Conservation (phyloP, 495 filamentous ascomycete genomes). For the Trichoderma reesei region DNA sequence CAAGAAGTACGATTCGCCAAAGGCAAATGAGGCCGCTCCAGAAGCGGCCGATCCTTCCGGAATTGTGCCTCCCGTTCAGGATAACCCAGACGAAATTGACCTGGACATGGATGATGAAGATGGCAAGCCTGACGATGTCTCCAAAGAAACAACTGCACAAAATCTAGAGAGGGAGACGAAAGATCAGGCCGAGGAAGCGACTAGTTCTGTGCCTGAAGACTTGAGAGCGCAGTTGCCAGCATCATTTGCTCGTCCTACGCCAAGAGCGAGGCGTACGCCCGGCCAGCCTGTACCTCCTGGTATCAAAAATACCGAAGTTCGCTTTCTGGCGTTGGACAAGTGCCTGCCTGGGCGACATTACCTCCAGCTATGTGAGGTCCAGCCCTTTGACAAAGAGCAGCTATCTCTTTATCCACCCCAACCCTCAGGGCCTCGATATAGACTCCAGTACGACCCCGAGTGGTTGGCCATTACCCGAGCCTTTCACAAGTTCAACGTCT, state of each 20-base stretch:
- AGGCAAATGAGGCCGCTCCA: not conserved
- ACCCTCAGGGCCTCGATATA: conserved; percentile 24
- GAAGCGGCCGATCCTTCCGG: not conserved
- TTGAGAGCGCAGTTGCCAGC: conserved; percentile 58
- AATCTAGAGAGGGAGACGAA: not conserved
- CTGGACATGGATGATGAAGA: conserved; percentile 46
- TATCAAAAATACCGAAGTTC: conserved; percentile 65
- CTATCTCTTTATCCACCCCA: conserved; percentile 13
- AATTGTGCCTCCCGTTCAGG: conserved; percentile 4
- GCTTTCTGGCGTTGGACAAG: conserved; percentile 88
- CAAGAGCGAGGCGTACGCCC: conserved; percentile 20
- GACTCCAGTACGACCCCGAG: conserved; percentile 77
- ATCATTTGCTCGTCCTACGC: conserved; percentile 38
- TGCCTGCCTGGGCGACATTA: conserved; percentile 69
- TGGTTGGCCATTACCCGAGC: conserved; percentile 89
- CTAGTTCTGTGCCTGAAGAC: conserved; percentile 30
- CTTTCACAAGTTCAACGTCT: conserved; percentile 50
- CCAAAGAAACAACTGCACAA: not conserved
- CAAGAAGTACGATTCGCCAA: conserved; percentile 46
- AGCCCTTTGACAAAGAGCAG: conserved; percentile 24
- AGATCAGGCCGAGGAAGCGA: conserved; percentile 1
- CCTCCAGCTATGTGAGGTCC: conserved; percentile 61
- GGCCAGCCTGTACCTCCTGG: conserved; percentile 37
- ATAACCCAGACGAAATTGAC: conserved; percentile 47
- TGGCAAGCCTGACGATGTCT: conserved; percentile 16